Evolutionary conservation across 495 filamentous ascomycete species (phyloP).

Genomic region (Clavariopsis aquatica): DNA sequence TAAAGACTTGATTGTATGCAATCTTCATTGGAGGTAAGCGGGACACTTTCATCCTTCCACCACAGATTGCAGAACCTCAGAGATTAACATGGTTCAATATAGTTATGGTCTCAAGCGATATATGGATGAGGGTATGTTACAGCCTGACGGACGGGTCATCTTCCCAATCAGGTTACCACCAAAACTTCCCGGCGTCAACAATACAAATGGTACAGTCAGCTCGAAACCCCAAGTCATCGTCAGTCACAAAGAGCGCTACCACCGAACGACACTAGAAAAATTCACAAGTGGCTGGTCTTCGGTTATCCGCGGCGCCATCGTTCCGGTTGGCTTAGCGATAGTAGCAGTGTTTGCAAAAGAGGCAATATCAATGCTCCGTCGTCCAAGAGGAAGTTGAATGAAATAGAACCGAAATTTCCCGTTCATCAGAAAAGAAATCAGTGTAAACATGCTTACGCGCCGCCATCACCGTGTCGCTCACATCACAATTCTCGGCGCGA

Average conservation of each 20-base stretch:
- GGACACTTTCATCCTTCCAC: neutral
- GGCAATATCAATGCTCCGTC: slow-evolving; percentile 7
- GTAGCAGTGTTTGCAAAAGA: slow-evolving; percentile 5
- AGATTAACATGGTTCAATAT: slow-evolving; percentile 4
- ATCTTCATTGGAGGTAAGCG: slow-evolving; percentile 4
- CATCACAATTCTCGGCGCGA: neutral
- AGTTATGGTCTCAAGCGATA: slow-evolving; percentile 6
- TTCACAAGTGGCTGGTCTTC: slow-evolving; percentile 5
- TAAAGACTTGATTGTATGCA: slow-evolving; percentile 10
- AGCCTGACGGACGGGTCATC: slow-evolving; percentile 3
- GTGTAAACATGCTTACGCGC: neutral
- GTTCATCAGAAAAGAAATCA: neutral
- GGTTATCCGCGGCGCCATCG: slow-evolving; percentile 1
- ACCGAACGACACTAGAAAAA: neutral
- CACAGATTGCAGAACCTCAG: neutral
- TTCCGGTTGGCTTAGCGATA: slow-evolving; percentile 3
- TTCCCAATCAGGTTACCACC: slow-evolving; percentile 6
- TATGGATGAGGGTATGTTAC: slow-evolving; percentile 2
- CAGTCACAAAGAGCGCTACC: neutral
- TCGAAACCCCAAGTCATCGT: neutral
- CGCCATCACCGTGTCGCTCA: neutral
- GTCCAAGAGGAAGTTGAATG: neutral
- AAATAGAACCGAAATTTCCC: slow-evolving; percentile 5
- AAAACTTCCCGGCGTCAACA: slow-evolving; percentile 1
- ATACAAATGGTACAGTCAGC: slow-evolving; percentile 1